A percentile compares a stretch with the other conserved stretches of the same genome.
phyloP scores from a whole-genome alignment of 441 rosid species.

The Pelargonium citronellum region DNA sequence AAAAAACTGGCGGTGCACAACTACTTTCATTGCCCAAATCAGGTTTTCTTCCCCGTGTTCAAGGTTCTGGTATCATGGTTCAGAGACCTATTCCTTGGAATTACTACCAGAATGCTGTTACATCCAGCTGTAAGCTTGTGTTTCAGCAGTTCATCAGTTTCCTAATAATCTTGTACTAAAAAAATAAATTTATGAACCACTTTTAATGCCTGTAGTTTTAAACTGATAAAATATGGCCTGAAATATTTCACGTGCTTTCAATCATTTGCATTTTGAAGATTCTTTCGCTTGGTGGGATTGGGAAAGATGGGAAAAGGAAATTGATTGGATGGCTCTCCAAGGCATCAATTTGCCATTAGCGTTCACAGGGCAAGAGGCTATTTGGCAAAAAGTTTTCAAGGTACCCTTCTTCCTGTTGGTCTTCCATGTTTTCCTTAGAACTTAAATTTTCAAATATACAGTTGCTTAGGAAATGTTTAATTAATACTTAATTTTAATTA shows the following conservation, averaged over 20 bases:
- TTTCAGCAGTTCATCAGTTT: constrained; percentile 6
- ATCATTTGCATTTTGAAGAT: constrained; percentile 32
- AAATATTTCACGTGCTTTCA: constrained; percentile 6
- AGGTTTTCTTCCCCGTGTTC: constrained; percentile 51
- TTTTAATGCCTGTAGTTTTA: background rate
- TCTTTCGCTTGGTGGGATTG: constrained; percentile 79
- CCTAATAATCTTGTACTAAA: background rate
- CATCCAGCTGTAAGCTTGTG: constrained; percentile 60
- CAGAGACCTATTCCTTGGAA: constrained; percentile 60
- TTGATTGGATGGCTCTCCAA: constrained; percentile 80
- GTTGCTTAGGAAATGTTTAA: background rate
- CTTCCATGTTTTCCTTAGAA: background rate
- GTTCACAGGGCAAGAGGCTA: constrained; percentile 68
- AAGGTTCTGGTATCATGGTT: constrained; percentile 40
- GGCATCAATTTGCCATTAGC: constrained; percentile 71
- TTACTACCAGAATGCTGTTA: constrained; percentile 77
- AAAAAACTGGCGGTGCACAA: constrained; percentile 64
- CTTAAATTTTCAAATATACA: background rate
- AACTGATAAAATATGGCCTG: constrained; percentile 12
- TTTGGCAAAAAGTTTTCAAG: constrained; percentile 68
- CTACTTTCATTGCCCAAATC: constrained; percentile 37
- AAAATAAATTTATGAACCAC: background rate
- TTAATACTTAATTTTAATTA: too few relatives aligned
- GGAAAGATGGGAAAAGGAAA: constrained; percentile 73
- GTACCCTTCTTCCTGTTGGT: constrained; percentile 24